Percentiles rank a stretch among this genome's conserved stretches.
These are phyloP conservation scores for Handroanthus guayacan DNA, from an alignment of 257 asterid genomes.

Conservation along the genomic window DNA sequence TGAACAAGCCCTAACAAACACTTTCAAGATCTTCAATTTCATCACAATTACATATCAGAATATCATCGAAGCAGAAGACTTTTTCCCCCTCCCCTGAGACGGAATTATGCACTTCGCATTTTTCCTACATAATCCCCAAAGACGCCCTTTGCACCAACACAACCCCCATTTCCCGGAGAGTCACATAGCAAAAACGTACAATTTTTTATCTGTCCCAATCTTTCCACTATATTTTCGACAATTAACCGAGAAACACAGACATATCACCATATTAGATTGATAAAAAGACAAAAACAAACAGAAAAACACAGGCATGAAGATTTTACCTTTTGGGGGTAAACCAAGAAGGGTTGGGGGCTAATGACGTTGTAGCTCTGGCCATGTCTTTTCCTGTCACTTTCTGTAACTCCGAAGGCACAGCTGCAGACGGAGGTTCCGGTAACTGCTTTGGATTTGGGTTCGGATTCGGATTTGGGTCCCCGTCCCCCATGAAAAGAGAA, in stretches of 20 bases:
- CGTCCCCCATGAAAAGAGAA: constrained; percentile 49
- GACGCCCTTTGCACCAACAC: constrained; percentile 3
- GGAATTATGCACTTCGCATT: constrained; percentile 2
- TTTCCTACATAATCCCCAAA: constrained; percentile 15
- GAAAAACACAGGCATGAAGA: background rate
- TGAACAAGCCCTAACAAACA: background rate
- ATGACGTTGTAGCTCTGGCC: constrained; percentile 47
- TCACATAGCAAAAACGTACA: constrained; percentile 26
- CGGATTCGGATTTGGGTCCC: constrained; percentile 31
- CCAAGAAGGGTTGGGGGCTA: constrained; percentile 60
- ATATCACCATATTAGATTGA: constrained; percentile 1
- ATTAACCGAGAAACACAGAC: constrained; percentile 35
- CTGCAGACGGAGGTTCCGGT: constrained; percentile 36
- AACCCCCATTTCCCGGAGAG: constrained; percentile 7
- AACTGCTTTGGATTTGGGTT: constrained; percentile 29
- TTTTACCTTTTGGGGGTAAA: constrained; percentile 68
- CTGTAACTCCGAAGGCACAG: constrained; percentile 38
- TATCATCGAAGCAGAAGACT: background rate
- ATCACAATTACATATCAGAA: constrained; percentile 11
- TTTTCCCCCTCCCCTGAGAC: constrained; percentile 1
- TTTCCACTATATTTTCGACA: constrained; percentile 1
- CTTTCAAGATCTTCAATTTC: constrained; percentile 5
- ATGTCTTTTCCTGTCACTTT: constrained; percentile 37
- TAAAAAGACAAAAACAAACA: background rate
- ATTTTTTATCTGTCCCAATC: constrained; percentile 20